Base-by-base conservation (phyloP, 768 basidiomycete species). In the Epithele typhae region DNA sequence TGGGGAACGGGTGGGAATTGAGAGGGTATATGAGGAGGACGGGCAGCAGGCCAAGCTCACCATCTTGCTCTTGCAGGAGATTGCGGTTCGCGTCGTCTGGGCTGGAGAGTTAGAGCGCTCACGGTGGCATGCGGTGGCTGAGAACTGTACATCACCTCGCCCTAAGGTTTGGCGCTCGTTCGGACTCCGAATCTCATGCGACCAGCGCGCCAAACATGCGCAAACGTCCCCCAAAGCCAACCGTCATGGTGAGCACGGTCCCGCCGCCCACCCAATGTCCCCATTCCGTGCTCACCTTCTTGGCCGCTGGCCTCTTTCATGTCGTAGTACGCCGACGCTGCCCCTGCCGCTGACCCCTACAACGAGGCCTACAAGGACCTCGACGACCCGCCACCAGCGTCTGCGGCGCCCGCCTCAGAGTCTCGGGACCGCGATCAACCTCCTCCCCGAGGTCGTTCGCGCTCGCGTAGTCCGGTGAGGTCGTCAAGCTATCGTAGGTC, bases 291-390 rank as follows among this genome's bases (percentile, higher is more conserved):
- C n/a, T 21, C 43, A 38, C 6, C 44, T n/a, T 40, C 40, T 40
- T 15, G 23, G 43, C 40, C 22, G 14, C 8, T 38, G 4, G 11
- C 17, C 5, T 23, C 12, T 10, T 25, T 25, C 11, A 4, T 8
- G 33, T 8, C 15, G 35, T 36, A 87, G 82, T 87, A 88, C 78
- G 78, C 75, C 48, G 84, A 87, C 64, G 59, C 75, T 56, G 63
- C 73, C 4, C 67, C 75, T 46, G 62, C 78, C 40, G 68, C 82
- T 25, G 88, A 91, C 70, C 87, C 88, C 14, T 90, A 90, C 66
- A 79, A 84, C 35, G 89, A 91, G 63, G 84, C 84, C 41, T 89
- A 87, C 68, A 87, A 77, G 57, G n/a, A n/a, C n/a, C n/a, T n/a
- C n/a, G 83, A 78, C 25, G 78, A 54, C 39, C 50, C 82, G 33